Evolutionary conservation across 495 filamentous ascomycete genomes (phyloP).

Genomic region (Oidiodendron maius): DNA sequence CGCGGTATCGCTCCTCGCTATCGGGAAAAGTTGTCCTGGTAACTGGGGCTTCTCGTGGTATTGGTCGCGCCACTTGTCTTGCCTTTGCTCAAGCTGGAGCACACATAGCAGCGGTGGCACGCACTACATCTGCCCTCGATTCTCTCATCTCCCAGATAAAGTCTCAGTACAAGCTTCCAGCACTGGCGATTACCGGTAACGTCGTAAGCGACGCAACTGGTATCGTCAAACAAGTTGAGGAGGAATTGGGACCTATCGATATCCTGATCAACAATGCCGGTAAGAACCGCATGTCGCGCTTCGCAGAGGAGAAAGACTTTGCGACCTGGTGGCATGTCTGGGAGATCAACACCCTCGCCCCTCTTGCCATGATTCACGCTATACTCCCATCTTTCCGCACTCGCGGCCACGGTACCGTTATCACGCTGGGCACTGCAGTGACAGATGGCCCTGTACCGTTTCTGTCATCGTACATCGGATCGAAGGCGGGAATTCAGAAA

Average conservation of each 20-base stretch:
- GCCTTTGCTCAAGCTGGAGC: constrained; percentile 14
- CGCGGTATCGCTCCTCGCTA: constrained; percentile 10
- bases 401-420: constrained; percentile 17
- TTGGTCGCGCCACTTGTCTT: constrained; percentile 9
- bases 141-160: constrained; percentile 10
- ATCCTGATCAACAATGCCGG: constrained; percentile 25
- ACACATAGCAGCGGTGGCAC: constrained; percentile 3
- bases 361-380: constrained; percentile 22
- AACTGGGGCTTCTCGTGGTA: constrained; percentile 8
- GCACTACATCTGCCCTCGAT: constrained; percentile 1
- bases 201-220: constrained; percentile 12
- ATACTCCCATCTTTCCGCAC: constrained; percentile 20
- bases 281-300: constrained; percentile 12
- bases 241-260: constrained; percentile 20
- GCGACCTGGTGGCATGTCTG: constrained; percentile 19
- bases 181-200: constrained; percentile 18
- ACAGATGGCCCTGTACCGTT: constrained; percentile 16
- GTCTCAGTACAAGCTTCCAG: constrained; percentile 13
- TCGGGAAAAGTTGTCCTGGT: constrained; percentile 10
- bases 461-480: constrained; percentile 17
- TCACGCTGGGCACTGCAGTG: constrained; percentile 21
- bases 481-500: constrained; percentile 20
- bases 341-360: constrained; percentile 17
- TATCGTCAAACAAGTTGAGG: constrained; percentile 13
- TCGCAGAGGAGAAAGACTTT: constrained; percentile 20